Evolutionary conservation across 805 yeast species (phyloP).

Genomic region (Suhomyces sp.): DNA sequence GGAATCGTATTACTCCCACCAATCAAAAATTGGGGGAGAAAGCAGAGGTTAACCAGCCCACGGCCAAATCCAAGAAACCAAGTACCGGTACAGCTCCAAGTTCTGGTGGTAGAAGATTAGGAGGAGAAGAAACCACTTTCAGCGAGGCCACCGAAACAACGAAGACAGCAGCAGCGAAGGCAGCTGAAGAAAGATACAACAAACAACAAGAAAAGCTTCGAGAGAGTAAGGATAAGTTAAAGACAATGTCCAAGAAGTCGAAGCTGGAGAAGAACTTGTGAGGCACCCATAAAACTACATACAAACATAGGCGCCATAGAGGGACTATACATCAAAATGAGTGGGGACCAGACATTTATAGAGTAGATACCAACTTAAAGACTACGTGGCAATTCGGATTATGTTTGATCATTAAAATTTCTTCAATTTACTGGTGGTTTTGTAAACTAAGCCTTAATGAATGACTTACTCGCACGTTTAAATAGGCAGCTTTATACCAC

Average conservation of each 20-base stretch:
- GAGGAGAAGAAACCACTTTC: conserved; percentile 2
- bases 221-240: conserved; percentile 30
- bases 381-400: too few species aligned
- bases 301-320: too few species aligned
- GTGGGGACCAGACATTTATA: too few species aligned
- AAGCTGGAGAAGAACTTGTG: conserved; percentile 33
- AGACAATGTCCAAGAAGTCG: conserved; percentile 30
- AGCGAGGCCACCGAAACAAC: conserved; percentile 8
- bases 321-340: too few species aligned
- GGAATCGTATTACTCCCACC: background rate
- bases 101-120: too few species aligned
- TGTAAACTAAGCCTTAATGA: too few species aligned
- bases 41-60: background rate
- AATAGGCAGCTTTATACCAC: too few species aligned
- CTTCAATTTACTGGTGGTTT: too few species aligned
- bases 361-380: background rate
- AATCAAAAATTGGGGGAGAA: conserved; percentile 1
- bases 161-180: conserved; percentile 37
- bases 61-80: background rate
- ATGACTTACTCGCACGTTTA: too few species aligned
- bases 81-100: too few species aligned
- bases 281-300: too few species aligned
- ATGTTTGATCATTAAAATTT: too few species aligned
- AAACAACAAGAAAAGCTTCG: conserved; percentile 26
- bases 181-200: conserved; percentile 37